Percentiles rank a stretch among this genome's conserved stretches.
Evolutionary conservation across 768 basidiomycete species (phyloP).

Genomic region (Boletus reticulatus): DNA sequence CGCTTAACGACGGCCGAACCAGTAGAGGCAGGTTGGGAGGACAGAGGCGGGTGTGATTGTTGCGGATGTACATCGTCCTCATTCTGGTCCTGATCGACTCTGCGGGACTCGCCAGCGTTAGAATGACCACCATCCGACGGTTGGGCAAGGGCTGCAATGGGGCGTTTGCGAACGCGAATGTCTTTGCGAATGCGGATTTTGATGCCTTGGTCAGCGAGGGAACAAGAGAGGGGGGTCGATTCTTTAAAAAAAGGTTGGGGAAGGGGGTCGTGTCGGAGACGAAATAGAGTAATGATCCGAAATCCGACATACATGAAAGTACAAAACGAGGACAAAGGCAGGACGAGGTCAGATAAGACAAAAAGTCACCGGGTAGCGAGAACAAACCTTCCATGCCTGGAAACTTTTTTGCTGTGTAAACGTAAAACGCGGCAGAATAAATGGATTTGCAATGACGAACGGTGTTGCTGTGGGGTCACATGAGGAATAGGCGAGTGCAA

Average conservation of each 20-base stretch:
- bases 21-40: slow-evolving; percentile 12
- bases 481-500: slow-evolving; percentile 1
- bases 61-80: slow-evolving; percentile 22
- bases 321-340: slow-evolving; percentile 12
- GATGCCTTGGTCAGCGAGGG: slow-evolving; percentile 93
- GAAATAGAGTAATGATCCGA: slow-evolving; percentile 20
- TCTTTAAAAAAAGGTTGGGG: slow-evolving; percentile 42
- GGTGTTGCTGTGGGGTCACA: slow-evolving; percentile 51
- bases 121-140: slow-evolving; percentile 15
- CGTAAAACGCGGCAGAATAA: slow-evolving; percentile 86
- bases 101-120: slow-evolving; percentile 13
- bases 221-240: slow-evolving; percentile 84
- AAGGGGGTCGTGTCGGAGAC: slow-evolving; percentile 5
- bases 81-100: slow-evolving; percentile 27
- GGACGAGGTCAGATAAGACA: slow-evolving; percentile 24
- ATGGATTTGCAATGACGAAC: slow-evolving; percentile 91
- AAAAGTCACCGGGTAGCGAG: background rate
- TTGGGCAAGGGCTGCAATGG: slow-evolving; percentile 38
- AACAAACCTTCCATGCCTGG: slow-evolving; percentile 89
- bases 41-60: slow-evolving; percentile 2
- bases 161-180: slow-evolving; percentile 77
- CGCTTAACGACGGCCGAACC: slow-evolving; percentile 19
- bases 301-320: slow-evolving; percentile 12
- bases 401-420: slow-evolving; percentile 95
- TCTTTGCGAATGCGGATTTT: slow-evolving; percentile 94